These are phyloP conservation scores for Mycena filopes DNA, from an alignment of 768 basidiomycete genomes.

Conservation along the genomic window DNA sequence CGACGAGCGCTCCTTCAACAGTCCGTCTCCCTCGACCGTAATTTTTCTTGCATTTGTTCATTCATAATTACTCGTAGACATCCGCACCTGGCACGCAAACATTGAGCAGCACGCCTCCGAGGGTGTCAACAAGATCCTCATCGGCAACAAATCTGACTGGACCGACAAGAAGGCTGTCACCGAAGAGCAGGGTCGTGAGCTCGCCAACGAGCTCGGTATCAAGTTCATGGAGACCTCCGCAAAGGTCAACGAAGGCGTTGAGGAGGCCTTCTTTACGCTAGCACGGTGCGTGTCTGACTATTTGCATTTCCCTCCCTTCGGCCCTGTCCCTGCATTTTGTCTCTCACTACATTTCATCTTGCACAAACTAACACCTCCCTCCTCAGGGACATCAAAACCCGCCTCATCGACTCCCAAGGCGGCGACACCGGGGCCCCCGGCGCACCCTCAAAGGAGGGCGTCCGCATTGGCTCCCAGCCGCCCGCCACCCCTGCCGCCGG, in stretches of 20 bases:
- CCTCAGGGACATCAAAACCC: constrained; percentile 93
- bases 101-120: constrained; percentile 97
- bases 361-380: too few species aligned
- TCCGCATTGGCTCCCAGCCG: constrained; percentile 22
- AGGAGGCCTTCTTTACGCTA: constrained; percentile 99
- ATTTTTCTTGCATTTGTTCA: not conserved
- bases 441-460: constrained; percentile 56
- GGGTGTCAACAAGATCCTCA: constrained; percentile 97
- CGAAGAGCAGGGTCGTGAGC: constrained; percentile 58
- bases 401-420: constrained; percentile 93
- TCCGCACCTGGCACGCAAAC: constrained; percentile 68
- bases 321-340: not conserved
- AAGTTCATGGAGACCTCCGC: constrained; percentile 99
- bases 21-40: constrained; percentile 46
- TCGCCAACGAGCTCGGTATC: constrained; percentile 93
- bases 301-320: too few species aligned
- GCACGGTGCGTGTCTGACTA: constrained; percentile 65
- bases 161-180: constrained; percentile 93
- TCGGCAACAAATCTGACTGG: constrained; percentile 99
- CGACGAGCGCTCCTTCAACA: constrained; percentile 68
- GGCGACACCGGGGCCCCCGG: constrained; percentile 60
- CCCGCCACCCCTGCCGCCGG: constrained; percentile 21
- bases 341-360: too few species aligned
- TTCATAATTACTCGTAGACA: constrained; percentile 10
- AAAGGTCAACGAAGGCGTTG: constrained; percentile 98